Base-by-base conservation (phyloP, 2,329 filamentous ascomycete species). In the Colletotrichum sojae region DNA sequence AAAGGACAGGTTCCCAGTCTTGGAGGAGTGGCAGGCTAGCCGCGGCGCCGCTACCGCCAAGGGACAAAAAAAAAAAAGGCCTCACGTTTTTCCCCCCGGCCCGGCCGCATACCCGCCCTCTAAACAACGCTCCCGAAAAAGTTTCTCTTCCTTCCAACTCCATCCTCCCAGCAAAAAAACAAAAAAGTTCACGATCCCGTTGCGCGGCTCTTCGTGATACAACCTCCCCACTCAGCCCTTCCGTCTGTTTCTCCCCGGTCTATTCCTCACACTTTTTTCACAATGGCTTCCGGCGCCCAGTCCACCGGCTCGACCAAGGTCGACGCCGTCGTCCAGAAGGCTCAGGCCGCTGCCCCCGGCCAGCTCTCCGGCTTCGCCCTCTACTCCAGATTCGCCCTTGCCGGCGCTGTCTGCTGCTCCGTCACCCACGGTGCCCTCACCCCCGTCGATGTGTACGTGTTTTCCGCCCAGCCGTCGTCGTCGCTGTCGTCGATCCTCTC, bases 371-470 rank as follows among this genome's bases (percentile, higher is more conserved):
- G 85, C 74, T 5, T 94, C 75, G 86, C 82, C 70, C 93, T 99
- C 77, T 98, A 98, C 91, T 93, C 94, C 78, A 91, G 94, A 85
- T 98, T 98, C 87, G 95, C 96, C 85, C 92, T 99, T 78, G 95
- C 96, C 78, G 96, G 96, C 86, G 96, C 96, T 78, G 87, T 98
- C 88, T 98, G 96, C 91, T 99, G 96, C 86, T 96, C 95, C 77
- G 87, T 98, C 86, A 99, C 96, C 81, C 96, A 99, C 90, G 96
- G 95, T 84, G 92, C 89, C 80, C 91, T 98, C 78, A 99, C 96
- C 76, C 96, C 96, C 80, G 94, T 99, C 84, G 96, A 99, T 93
- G 96, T 99, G 95, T 98, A 96, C 84, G 95, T 93, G 49, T 64
- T 58, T n/a, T 22, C 31, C 51, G 6, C 13, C 53, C 49, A 10